Evolutionary conservation across 768 basidiomycete species (phyloP).

Genomic region (Lactarius sanguifluus): DNA sequence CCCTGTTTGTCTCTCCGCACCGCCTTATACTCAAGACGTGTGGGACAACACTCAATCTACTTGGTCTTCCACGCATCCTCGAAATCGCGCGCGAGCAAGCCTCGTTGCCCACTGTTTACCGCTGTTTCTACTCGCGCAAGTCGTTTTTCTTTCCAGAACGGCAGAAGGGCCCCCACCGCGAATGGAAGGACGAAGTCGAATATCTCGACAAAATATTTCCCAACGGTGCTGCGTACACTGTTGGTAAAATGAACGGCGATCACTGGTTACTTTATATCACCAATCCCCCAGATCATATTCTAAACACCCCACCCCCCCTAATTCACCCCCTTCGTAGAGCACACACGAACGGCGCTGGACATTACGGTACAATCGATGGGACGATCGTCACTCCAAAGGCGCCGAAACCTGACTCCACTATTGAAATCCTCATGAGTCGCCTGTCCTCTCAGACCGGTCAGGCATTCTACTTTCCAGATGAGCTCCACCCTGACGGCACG

Average conservation of each 20-base stretch:
- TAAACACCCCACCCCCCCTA: slow-evolving; percentile 19
- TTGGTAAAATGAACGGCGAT: slow-evolving; percentile 97
- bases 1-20: slow-evolving; percentile 92
- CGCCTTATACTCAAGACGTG: slow-evolving; percentile 98
- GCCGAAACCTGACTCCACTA: slow-evolving; percentile 75
- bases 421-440: slow-evolving; percentile 97
- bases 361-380: slow-evolving; percentile 28
- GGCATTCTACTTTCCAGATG: slow-evolving; percentile 62
- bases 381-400: slow-evolving; percentile 14
- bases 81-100: slow-evolving; percentile 80
- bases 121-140: slow-evolving; percentile 98
- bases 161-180: slow-evolving; percentile 87
- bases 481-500: slow-evolving; percentile 30
- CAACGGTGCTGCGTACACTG: slow-evolving; percentile 89
- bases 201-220: slow-evolving; percentile 89
- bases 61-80: slow-evolving; percentile 92
- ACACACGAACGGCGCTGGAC: slow-evolving; percentile 14
- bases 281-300: slow-evolving; percentile 46
- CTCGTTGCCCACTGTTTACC: slow-evolving; percentile 67
- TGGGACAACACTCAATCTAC: slow-evolving; percentile 95
- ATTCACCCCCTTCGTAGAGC: slow-evolving; percentile 28
- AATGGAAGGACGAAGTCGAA: slow-evolving; percentile 91
- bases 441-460: slow-evolving; percentile 72
- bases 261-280: slow-evolving; percentile 98
- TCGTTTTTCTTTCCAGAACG: slow-evolving; percentile 99